These are phyloP conservation scores for Alternaria panax DNA, from an alignment of 2,329 filamentous ascomycete genomes.

Conservation along the genomic window DNA sequence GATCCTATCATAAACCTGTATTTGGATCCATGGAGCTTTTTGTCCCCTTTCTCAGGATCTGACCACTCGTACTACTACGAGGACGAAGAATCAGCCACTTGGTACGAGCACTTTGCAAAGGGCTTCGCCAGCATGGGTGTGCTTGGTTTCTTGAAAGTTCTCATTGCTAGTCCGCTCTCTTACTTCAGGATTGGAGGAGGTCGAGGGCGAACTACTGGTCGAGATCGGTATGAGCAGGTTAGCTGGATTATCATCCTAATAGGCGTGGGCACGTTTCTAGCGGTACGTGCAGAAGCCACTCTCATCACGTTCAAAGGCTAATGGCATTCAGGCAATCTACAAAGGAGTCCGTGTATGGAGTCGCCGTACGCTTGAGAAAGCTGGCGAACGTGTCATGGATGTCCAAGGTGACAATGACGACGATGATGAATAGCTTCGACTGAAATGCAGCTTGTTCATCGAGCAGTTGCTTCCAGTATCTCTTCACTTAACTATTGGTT, in stretches of 20 bases:
- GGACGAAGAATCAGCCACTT: slow-evolving; percentile 58
- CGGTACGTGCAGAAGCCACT: slow-evolving; percentile 60
- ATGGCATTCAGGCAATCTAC: slow-evolving; percentile 72
- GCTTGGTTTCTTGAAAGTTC: slow-evolving; percentile 81
- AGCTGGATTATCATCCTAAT: slow-evolving; percentile 81
- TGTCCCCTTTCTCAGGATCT: slow-evolving; percentile 44
- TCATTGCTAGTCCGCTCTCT: slow-evolving; percentile 78
- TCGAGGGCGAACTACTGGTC: slow-evolving; percentile 69
- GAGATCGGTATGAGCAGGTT: slow-evolving; percentile 78
- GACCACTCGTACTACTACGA: slow-evolving; percentile 42
- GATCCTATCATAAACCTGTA: slow-evolving; percentile 92
- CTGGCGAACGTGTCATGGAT: slow-evolving; percentile 82
- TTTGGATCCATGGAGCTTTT: slow-evolving; percentile 70
- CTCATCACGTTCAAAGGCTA: slow-evolving; percentile 5
- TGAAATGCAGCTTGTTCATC: neutral
- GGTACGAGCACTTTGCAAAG: slow-evolving; percentile 86
- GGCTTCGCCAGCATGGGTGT: slow-evolving; percentile 89
- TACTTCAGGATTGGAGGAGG: slow-evolving; percentile 71
- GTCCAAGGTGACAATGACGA: slow-evolving; percentile 70
- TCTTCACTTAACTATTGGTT: neutral
- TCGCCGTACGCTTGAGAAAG: slow-evolving; percentile 74
- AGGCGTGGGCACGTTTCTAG: slow-evolving; percentile 80
- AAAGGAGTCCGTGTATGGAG: slow-evolving; percentile 79
- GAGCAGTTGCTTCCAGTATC: neutral
- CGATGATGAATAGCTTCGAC: slow-evolving; percentile 52